Conservation (phyloP, 805 yeast genomes). For the Ogataea philodendri region DNA sequence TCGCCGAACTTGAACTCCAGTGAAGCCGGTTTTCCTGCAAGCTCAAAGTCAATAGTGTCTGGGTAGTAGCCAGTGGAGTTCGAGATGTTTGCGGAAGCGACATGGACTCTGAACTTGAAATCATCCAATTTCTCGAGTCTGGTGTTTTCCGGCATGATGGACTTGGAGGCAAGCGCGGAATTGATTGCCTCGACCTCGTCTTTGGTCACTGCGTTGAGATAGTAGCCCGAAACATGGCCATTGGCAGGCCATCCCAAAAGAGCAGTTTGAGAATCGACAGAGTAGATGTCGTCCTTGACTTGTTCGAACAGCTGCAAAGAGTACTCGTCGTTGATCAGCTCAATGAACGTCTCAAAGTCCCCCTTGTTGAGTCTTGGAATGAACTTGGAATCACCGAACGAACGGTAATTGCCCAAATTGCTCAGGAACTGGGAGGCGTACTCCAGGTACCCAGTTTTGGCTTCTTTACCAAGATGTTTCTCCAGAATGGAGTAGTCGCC, state of each 20-base stretch:
- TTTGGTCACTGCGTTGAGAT: constrained; percentile 54
- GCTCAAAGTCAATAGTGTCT: constrained; percentile 35
- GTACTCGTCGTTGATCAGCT: constrained; percentile 37
- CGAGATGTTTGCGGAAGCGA: constrained; percentile 60
- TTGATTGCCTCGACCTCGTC: constrained; percentile 67
- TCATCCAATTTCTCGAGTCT: constrained; percentile 59
- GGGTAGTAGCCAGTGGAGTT: constrained; percentile 62
- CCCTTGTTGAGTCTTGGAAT: constrained; percentile 58
- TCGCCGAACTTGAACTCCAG: constrained; percentile 73
- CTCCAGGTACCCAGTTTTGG: constrained; percentile 53
- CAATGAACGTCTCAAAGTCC: constrained; percentile 50
- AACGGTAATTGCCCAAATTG: constrained; percentile 76
- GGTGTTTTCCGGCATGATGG: constrained; percentile 77
- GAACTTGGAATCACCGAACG: constrained; percentile 87
- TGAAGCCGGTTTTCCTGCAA: constrained; percentile 41
- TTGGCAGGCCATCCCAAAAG: constrained; percentile 76
- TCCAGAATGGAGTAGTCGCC: constrained; percentile 45
- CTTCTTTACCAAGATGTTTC: constrained; percentile 36
- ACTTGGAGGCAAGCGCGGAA: constrained; percentile 57
- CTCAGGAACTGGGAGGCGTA: constrained; percentile 73
- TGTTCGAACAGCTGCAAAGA: constrained; percentile 38
- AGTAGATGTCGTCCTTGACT: constrained; percentile 51
- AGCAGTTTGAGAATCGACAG: constrained; percentile 44
- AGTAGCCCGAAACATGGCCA: constrained; percentile 76
- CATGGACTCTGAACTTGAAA: constrained; percentile 52